A percentile compares a stretch with the other conserved stretches of the same genome.
Evolutionary conservation across 148 eudicot genomes (phyloP).

Genomic region (Vaccinium corymbosum): DNA sequence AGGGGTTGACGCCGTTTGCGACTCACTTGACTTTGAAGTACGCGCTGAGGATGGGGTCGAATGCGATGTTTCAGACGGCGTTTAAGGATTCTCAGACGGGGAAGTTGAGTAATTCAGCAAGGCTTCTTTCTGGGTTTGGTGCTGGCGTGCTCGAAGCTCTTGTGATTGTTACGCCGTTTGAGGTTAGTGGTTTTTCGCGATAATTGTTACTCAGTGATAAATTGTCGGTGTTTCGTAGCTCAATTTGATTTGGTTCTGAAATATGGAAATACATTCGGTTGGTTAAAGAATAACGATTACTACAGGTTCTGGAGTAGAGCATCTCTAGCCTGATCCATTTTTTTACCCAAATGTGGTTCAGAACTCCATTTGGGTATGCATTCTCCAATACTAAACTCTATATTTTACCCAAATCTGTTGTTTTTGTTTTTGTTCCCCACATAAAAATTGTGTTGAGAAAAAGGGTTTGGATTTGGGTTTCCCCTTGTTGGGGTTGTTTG

Average conservation of each 20-base stretch:
- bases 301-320: not conserved
- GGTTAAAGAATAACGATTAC: not conserved
- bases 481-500: too few relatives aligned
- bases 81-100: slow-evolving; percentile 73
- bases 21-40: slow-evolving; percentile 83
- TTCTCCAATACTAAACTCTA: too few relatives aligned
- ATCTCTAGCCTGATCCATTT: too few relatives aligned
- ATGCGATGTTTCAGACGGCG: slow-evolving; percentile 67
- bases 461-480: too few relatives aligned
- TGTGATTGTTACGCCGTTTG: slow-evolving; percentile 87
- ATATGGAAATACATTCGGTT: not conserved
- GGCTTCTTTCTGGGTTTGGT: slow-evolving; percentile 71
- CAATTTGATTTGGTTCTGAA: too few relatives aligned
- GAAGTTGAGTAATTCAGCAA: slow-evolving; percentile 38
- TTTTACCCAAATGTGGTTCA: too few relatives aligned
- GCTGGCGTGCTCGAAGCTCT: slow-evolving; percentile 97
- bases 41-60: slow-evolving; percentile 85
- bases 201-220: not conserved
- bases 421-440: too few relatives aligned
- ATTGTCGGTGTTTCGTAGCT: not conserved
- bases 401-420: too few relatives aligned
- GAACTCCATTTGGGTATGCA: too few relatives aligned
- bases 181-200: slow-evolving; percentile 36
- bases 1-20: slow-evolving; percentile 81
- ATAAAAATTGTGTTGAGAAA: too few relatives aligned